Evolutionary conservation across 164 flowering plant species (phyloP).

Genomic region (Nelumbo lutea): DNA sequence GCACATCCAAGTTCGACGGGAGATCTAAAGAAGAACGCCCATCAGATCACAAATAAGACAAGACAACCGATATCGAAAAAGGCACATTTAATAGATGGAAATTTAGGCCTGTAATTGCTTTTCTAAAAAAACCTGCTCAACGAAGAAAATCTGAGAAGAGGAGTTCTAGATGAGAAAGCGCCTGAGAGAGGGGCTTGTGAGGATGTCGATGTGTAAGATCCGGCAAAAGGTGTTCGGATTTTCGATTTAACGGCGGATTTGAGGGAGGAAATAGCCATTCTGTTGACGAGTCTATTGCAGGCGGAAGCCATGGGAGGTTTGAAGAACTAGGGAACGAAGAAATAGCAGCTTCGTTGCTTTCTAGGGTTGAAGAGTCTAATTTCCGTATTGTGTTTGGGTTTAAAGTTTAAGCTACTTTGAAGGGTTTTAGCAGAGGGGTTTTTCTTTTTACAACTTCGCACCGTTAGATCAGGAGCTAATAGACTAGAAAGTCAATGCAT

Average conservation of each 20-base stretch:
- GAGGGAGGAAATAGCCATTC: constrained; percentile 40
- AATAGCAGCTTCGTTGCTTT: not conserved
- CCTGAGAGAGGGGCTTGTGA: constrained; percentile 25
- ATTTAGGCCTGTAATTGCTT: not conserved
- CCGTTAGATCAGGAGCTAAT: too few species aligned
- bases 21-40: constrained; percentile 26
- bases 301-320: constrained; percentile 46
- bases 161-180: constrained; percentile 27
- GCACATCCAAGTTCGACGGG: constrained; percentile 56
- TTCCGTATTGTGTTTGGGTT: too few species aligned
- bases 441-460: too few species aligned
- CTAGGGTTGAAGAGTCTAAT: not conserved
- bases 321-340: not conserved
- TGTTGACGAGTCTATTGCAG: constrained; percentile 38
- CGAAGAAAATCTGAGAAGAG: constrained; percentile 24
- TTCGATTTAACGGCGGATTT: constrained; percentile 43
- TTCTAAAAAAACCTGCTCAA: constrained; percentile 9
- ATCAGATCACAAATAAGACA: not conserved
- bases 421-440: too few species aligned
- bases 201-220: constrained; percentile 8
- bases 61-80: not conserved
- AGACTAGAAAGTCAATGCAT: too few species aligned
- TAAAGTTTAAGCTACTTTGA: too few species aligned
- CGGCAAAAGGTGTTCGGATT: constrained; percentile 13
- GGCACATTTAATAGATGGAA: not conserved